These are phyloP conservation scores for Scleromitrula shiraiana DNA, from an alignment of 2,329 filamentous ascomycete species.

Conservation along the genomic window DNA sequence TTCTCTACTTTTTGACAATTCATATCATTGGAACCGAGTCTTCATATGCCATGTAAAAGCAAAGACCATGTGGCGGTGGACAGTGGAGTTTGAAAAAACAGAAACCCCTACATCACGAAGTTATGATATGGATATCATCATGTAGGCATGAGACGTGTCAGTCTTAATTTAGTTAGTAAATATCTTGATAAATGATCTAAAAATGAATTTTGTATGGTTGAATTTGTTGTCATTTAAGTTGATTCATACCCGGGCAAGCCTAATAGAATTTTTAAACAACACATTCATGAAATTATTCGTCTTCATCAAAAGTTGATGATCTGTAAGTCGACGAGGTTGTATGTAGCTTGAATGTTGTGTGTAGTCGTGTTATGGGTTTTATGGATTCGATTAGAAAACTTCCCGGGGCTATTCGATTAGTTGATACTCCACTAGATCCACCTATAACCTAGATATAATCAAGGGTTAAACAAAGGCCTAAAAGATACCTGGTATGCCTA, in stretches of 20 bases:
- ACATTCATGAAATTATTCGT: constrained; percentile 7
- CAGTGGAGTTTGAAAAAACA: constrained; percentile 8
- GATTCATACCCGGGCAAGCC: too few relatives aligned
- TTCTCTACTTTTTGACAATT: not conserved
- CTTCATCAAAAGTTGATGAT: not conserved
- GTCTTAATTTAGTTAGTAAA: constrained; percentile 3
- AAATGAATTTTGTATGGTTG: constrained; percentile 2
- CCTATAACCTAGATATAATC: too few relatives aligned
- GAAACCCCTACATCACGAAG: too few relatives aligned
- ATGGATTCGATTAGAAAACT: constrained; percentile 2
- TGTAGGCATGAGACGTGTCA: constrained; percentile 9
- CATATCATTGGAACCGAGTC: not conserved
- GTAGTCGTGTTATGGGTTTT: constrained; percentile 9
- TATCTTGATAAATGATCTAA: constrained; percentile 2
- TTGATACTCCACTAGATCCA: not conserved
- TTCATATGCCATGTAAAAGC: constrained; percentile 8
- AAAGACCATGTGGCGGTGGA: constrained; percentile 9
- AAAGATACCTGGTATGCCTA: not conserved
- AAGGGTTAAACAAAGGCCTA: not conserved
- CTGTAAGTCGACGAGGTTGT: not conserved
- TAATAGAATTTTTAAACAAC: too few relatives aligned
- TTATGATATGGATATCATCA: too few relatives aligned
- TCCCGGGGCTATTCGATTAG: not conserved
- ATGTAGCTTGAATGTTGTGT: constrained; percentile 1
- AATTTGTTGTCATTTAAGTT: constrained; percentile 10